Evolutionary conservation across 2,329 filamentous ascomycete species (phyloP).

Genomic region (Raffaelea deltoideospora): DNA sequence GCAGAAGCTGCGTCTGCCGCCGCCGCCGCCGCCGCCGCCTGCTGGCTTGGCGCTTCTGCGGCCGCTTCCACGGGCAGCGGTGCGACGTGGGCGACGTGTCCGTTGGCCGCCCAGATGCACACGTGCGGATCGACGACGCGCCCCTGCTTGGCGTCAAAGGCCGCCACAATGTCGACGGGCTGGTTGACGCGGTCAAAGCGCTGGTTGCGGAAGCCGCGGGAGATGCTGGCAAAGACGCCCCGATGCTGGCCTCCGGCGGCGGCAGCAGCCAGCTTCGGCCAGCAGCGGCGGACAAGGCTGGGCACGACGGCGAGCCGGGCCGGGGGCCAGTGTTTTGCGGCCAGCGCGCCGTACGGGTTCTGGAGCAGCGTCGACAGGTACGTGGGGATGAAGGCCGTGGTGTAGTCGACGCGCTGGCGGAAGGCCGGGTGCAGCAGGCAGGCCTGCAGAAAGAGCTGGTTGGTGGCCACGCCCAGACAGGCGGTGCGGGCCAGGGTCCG

Average conservation of each 20-base stretch:
- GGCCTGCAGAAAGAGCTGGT: background rate
- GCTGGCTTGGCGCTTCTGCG: no score
- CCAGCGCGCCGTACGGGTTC: no score
- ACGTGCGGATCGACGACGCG: no score
- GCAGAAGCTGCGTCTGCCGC: no score
- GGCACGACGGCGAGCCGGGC: conserved; percentile 35
- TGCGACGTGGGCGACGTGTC: no score
- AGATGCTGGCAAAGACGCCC: background rate
- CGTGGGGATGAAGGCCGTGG: background rate
- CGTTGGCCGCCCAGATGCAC: no score
- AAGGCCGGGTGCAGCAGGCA: background rate
- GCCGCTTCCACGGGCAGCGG: no score
- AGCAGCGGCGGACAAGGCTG: conserved; percentile 3
- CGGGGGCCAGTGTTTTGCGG: no score
- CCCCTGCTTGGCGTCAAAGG: no score
- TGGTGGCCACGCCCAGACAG: background rate
- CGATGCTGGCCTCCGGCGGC: no score
- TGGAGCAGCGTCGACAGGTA: background rate
- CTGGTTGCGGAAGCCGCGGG: background rate
- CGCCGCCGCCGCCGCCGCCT: no score
- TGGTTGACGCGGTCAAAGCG: background rate
- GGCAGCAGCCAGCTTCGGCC: no score
- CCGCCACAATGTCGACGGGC: conserved; percentile 2
- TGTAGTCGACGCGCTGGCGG: conserved; percentile 18
- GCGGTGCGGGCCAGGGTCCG: background rate